Evolutionary conservation across 257 asterid genomes (phyloP).

Genomic region (Solanum chaucha): DNA sequence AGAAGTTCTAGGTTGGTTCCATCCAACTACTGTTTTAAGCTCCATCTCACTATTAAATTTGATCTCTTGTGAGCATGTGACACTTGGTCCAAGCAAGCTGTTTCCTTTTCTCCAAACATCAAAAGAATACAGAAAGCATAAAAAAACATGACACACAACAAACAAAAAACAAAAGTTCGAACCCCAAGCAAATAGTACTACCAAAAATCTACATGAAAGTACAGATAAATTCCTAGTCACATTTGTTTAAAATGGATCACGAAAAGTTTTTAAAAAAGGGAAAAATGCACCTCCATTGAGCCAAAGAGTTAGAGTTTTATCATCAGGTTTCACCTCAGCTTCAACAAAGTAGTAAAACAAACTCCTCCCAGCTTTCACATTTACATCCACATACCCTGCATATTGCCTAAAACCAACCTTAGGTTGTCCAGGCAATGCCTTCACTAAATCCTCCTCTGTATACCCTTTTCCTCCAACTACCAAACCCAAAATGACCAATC

Average conservation of each 20-base stretch:
- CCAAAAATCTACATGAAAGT: neutral
- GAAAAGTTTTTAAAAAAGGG: neutral
- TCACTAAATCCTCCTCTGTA: slow-evolving; percentile 68
- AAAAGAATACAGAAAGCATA: neutral
- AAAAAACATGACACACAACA: neutral
- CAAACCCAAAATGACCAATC: slow-evolving; percentile 19
- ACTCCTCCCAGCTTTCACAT: slow-evolving; percentile 67
- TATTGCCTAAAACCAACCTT: slow-evolving; percentile 63
- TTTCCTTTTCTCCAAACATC: neutral
- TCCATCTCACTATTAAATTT: neutral
- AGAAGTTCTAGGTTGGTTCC: neutral
- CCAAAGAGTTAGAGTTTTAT: slow-evolving; percentile 60
- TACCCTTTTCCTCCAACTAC: slow-evolving; percentile 1
- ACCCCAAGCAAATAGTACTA: neutral
- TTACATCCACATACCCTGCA: slow-evolving; percentile 86
- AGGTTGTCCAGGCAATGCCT: slow-evolving; percentile 73
- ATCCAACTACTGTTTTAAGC: neutral
- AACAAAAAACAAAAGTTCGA: neutral
- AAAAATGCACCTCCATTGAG: slow-evolving; percentile 72
- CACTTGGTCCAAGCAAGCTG: neutral
- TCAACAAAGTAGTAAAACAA: slow-evolving; percentile 89
- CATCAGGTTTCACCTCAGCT: slow-evolving; percentile 58
- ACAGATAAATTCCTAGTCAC: neutral
- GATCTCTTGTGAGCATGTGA: neutral
- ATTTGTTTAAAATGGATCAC: neutral